These are phyloP conservation scores for Alternaria rosae DNA, from an alignment of 2,329 filamentous ascomycete species.

Conservation along the genomic window DNA sequence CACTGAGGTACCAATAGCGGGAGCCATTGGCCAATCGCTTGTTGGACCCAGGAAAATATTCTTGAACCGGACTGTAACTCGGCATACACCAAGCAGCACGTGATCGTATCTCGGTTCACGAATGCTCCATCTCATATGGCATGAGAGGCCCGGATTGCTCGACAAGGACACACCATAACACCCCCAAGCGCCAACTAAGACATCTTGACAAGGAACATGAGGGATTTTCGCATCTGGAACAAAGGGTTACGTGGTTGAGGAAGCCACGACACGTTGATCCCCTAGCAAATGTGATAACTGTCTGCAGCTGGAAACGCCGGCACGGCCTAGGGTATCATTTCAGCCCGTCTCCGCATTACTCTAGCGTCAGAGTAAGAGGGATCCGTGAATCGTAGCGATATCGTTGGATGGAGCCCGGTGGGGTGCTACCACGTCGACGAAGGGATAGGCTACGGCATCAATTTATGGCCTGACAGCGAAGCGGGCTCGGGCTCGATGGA, in stretches of 20 bases:
- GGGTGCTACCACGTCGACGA: conserved; percentile 52
- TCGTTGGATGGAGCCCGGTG: conserved; percentile 54
- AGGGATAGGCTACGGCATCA: conserved; percentile 49
- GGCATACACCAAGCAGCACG: conserved; percentile 47
- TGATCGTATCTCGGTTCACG: conserved; percentile 48
- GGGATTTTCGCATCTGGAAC: conserved; percentile 46
- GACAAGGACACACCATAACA: conserved; percentile 28
- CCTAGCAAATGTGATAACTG: conserved; percentile 52
- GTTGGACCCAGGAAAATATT: conserved; percentile 31
- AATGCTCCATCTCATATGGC: conserved; percentile 43
- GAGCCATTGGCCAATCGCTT: conserved; percentile 43
- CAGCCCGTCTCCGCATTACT: conserved; percentile 51
- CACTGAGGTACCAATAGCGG: conserved; percentile 27
- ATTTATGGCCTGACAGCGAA: conserved; percentile 46
- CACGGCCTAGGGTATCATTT: conserved; percentile 55
- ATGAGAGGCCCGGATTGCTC: conserved; percentile 44
- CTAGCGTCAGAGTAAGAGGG: conserved; percentile 54
- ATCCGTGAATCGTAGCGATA: conserved; percentile 54
- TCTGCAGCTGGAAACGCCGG: conserved; percentile 53
- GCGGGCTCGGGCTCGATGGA: conserved; percentile 37
- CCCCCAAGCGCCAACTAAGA: conserved; percentile 41
- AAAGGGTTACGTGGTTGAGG: conserved; percentile 54
- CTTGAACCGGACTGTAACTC: conserved; percentile 40
- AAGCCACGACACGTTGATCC: conserved; percentile 55
- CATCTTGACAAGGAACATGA: conserved; percentile 48